Evolutionary conservation across 345 rosid genomes (phyloP).

Genomic region (Eucalyptus regnans): DNA sequence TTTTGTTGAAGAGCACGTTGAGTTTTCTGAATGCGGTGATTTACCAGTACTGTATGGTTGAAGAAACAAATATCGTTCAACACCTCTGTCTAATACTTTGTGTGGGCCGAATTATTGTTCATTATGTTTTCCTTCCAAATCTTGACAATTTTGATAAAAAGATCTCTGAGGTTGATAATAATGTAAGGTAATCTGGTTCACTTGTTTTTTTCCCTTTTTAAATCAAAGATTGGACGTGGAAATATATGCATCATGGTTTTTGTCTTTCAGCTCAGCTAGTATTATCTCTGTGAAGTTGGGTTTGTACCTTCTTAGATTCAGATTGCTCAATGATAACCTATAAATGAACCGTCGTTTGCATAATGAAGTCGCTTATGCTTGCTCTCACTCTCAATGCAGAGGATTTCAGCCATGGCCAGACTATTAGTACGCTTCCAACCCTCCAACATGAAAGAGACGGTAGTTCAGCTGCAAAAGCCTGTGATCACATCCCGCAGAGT

Average conservation of each 20-base stretch:
- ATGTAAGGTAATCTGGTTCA: not conserved
- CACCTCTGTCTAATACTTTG: not conserved
- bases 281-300: not conserved
- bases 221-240: not conserved
- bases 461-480: not conserved
- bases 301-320: not conserved
- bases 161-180: not conserved
- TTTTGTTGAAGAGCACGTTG: not conserved
- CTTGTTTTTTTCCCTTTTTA: not conserved
- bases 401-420: not conserved
- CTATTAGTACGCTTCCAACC: not conserved
- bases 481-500: not conserved
- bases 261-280: not conserved
- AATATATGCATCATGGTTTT: not conserved
- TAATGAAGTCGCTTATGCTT: not conserved
- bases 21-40: not conserved
- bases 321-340: not conserved
- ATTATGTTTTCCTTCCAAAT: not conserved
- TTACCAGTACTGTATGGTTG: not conserved
- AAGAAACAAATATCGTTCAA: not conserved
- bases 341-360: not conserved
- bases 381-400: not conserved
- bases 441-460: not conserved
- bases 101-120: not conserved
- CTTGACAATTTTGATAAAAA: not conserved